Evolutionary conservation across 257 asterid genomes (phyloP), one percentile per base, ranked within the genome.

Genomic region (Haberlea rhodopensis): DNA sequence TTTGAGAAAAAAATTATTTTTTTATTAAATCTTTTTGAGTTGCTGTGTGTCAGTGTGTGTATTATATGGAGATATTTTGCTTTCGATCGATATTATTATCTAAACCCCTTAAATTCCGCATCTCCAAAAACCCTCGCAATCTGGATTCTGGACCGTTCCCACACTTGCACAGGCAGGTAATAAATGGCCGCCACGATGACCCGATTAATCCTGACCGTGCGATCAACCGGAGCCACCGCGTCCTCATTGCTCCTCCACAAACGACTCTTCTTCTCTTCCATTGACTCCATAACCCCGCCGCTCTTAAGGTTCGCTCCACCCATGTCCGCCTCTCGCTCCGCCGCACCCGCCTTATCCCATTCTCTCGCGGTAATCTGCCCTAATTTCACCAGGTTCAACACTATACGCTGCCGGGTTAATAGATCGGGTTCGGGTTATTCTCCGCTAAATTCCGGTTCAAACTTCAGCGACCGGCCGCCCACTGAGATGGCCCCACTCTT

Each of bases 401-500:
- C 71, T 20, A 26, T 91, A 26, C 71, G 95, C 21, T 91, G 96
- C 80, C 75, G 90, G 60, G 89, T 85, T 21, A 82, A 85, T 53
- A 79, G 96, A 1, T 83, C 96, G 19, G 96, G 94, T 2, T 76
- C 95, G 6, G 74, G 79, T 0, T 91, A 89, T 79, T 89, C 97
- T 51, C 97, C 98, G 5, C 76, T 91, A 62, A 89, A 87, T 57
- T 85, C 95, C 58, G 91, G 95, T 19, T 80, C 95, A 32, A 85
- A 82, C 69, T 81, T 80, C 76, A 82, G 86, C 76, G 96, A 89
- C 83, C 95, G 95, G 3, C 95, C 95, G 19, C 96, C 98, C 24
- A 89, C 94, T 23, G 97, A 92, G 71, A 82, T 92, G 88, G 98
- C 98, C 31, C 96, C 98, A 66, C 90, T 92, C 25, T 89, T 89